These are phyloP conservation scores for Skeletonema potamos DNA, from an alignment of 108 stramenopile genomes.

Conservation along the genomic window DNA sequence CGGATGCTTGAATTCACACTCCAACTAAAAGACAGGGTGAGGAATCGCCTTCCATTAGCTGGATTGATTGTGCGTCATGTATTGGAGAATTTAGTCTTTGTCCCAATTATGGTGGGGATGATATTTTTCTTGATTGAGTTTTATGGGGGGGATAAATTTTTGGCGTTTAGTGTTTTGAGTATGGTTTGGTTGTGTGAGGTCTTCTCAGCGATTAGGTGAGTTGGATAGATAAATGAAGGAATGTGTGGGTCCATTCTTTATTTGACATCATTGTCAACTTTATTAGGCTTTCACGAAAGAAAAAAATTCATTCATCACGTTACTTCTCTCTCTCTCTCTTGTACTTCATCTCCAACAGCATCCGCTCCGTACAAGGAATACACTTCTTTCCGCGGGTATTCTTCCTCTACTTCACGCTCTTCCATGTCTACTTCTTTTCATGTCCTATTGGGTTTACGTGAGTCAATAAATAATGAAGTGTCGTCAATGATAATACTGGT, in stretches of 20 bases:
- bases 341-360: no score
- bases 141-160: constrained; percentile 86
- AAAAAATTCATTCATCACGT: constrained; percentile 35
- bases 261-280: not conserved
- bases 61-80: constrained; percentile 68
- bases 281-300: no score
- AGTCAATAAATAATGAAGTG: not conserved
- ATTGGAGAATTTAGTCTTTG: constrained; percentile 87
- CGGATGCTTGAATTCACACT: constrained; percentile 95
- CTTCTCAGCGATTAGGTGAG: constrained; percentile 84
- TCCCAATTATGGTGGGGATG: constrained; percentile 93
- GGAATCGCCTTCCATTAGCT: constrained; percentile 45
- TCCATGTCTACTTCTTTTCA: constrained; percentile 93
- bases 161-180: constrained; percentile 87
- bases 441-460: constrained; percentile 86
- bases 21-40: constrained; percentile 71
- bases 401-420: constrained; percentile 87
- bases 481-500: not conserved
- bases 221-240: no score
- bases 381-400: constrained; percentile 88
- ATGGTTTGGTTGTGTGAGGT: constrained; percentile 93
- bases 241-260: no score
- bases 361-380: constrained; percentile 67
- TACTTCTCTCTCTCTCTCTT: not conserved
- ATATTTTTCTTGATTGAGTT: constrained; percentile 94